phyloP scores from a whole-genome alignment of 2,329 filamentous ascomycete genomes.

The Microsporum audouinii region DNA sequence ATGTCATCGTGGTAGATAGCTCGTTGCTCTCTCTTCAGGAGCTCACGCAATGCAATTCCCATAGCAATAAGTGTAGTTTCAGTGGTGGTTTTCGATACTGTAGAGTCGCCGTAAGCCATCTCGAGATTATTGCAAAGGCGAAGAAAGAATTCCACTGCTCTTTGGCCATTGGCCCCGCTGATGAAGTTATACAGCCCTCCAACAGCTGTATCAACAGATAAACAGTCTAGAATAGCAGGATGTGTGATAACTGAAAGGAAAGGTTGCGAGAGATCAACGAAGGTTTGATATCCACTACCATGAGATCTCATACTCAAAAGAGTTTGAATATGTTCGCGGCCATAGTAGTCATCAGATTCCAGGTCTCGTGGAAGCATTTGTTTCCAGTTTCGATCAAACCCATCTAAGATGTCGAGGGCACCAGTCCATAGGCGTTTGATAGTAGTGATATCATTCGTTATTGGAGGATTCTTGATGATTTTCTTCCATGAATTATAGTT shows the following conservation, averaged over 20 bases:
- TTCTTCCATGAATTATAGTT: constrained; percentile 23
- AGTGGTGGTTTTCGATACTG: constrained; percentile 13
- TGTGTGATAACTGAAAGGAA: constrained; percentile 35
- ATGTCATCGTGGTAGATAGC: constrained; percentile 24
- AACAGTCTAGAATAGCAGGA: constrained; percentile 31
- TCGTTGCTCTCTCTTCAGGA: neutral
- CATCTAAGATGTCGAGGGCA: constrained; percentile 21
- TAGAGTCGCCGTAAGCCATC: constrained; percentile 6
- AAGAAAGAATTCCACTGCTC: constrained; percentile 27
- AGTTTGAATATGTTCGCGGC: constrained; percentile 21
- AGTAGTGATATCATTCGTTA: constrained; percentile 13
- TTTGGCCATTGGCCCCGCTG: constrained; percentile 31
- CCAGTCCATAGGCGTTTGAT: constrained; percentile 22
- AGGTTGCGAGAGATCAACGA: constrained; percentile 25
- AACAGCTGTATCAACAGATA: constrained; percentile 33
- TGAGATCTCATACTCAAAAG: constrained; percentile 14
- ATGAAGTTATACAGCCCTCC: constrained; percentile 37
- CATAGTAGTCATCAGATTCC: constrained; percentile 19
- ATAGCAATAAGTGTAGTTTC: constrained; percentile 19
- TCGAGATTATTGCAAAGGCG: constrained; percentile 14
- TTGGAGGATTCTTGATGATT: constrained; percentile 16
- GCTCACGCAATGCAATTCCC: constrained; percentile 23
- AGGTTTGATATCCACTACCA: neutral
- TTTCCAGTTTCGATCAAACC: constrained; percentile 22
- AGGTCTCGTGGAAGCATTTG: constrained; percentile 25